Conservation (phyloP, 495 filamentous ascomycete genomes). For the Penicillium verhagenii region DNA sequence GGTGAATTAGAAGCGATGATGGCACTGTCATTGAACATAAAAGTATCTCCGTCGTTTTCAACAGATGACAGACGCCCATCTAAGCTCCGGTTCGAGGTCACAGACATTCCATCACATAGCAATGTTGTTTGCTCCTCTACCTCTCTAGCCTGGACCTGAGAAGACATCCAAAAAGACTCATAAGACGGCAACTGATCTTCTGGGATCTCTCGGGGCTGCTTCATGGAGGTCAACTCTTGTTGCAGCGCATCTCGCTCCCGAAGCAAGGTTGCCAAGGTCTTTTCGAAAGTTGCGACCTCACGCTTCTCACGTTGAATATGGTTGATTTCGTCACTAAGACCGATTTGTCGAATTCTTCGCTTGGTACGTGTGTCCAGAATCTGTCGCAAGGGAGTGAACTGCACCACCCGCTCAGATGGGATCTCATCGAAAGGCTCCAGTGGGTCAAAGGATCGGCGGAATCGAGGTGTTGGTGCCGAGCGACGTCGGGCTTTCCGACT, state of each 20-base stretch:
- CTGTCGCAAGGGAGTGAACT: constrained; percentile 68
- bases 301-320: constrained; percentile 58
- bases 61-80: background rate
- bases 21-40: constrained; percentile 35
- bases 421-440: constrained; percentile 26
- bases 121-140: constrained; percentile 18
- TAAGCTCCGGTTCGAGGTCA: constrained; percentile 6
- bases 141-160: constrained; percentile 24
- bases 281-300: constrained; percentile 44
- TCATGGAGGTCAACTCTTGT: constrained; percentile 47
- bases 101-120: constrained; percentile 20
- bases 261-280: constrained; percentile 44
- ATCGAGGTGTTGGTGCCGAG: constrained; percentile 32
- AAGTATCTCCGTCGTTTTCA: constrained; percentile 26
- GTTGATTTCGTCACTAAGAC: constrained; percentile 75
- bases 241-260: constrained; percentile 47
- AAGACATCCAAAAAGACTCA: constrained; percentile 21
- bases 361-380: constrained; percentile 69
- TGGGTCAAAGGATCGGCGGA: constrained; percentile 23
- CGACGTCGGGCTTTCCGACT: constrained; percentile 41
- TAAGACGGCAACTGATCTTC: constrained; percentile 24
- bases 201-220: constrained; percentile 30
- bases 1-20: constrained; percentile 38
- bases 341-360: constrained; percentile 66
- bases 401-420: constrained; percentile 41